A percentile compares a stretch with the other conserved stretches of the same genome.
phyloP scores from a whole-genome alignment of 2,329 filamentous ascomycete genomes.

The Penicillium thymicola region DNA sequence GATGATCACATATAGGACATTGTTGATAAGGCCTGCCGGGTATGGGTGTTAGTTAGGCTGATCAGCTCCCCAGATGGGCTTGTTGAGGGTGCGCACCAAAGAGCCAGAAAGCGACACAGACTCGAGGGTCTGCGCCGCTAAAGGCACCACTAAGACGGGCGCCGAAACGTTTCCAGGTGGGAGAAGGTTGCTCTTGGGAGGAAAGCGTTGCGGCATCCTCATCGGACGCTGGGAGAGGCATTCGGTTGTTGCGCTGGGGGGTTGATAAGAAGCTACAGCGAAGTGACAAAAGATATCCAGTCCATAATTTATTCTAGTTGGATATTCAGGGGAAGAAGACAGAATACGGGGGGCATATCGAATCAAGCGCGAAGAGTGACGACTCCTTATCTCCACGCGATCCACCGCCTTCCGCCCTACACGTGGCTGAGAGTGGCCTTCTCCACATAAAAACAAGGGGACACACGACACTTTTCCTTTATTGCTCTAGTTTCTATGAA shows the following conservation, averaged over 20 bases:
- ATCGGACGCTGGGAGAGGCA: slow-evolving; percentile 23
- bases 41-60: not conserved
- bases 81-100: slow-evolving; percentile 62
- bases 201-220: slow-evolving; percentile 40
- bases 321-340: not conserved
- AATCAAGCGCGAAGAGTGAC: slow-evolving; percentile 7
- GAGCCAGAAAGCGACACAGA: slow-evolving; percentile 84
- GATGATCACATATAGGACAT: slow-evolving; percentile 96
- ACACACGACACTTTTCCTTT: slow-evolving; percentile 5
- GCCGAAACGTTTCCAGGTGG: slow-evolving; percentile 72
- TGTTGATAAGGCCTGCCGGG: slow-evolving; percentile 77
- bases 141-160: slow-evolving; percentile 64
- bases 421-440: not conserved
- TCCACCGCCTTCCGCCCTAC: slow-evolving; percentile 6
- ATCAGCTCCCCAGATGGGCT: not conserved
- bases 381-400: slow-evolving; percentile 4
- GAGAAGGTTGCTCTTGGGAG: slow-evolving; percentile 49
- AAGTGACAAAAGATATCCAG: not conserved
- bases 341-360: not conserved
- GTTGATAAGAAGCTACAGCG: slow-evolving; percentile 1
- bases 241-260: slow-evolving; percentile 16
- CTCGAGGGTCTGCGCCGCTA: slow-evolving; percentile 64
- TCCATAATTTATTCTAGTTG: not conserved
- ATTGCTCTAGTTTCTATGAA: slow-evolving; percentile 10
- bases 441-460: not conserved